phyloP scores from a whole-genome alignment of 1,284 basidiomycete species.

The Trametes polyzona region DNA sequence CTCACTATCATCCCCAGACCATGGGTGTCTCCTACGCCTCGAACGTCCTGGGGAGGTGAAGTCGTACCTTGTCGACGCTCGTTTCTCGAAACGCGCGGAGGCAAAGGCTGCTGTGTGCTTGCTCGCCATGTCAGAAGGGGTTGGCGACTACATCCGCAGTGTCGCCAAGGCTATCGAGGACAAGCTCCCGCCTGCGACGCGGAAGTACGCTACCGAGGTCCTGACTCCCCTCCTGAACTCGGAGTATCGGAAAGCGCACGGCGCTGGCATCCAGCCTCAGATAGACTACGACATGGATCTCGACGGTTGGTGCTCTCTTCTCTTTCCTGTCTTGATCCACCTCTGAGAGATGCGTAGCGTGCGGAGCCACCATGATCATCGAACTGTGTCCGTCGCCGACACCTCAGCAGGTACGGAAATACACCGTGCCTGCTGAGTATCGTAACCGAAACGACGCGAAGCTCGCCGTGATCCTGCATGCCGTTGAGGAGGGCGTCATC shows the following conservation, averaged over 20 bases:
- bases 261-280: constrained; percentile 40
- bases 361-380: constrained; percentile 54
- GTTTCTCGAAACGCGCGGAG: constrained; percentile 59
- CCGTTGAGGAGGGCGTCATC: constrained; percentile 55
- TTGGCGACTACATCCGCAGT: constrained; percentile 56
- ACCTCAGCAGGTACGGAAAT: constrained; percentile 43
- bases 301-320: constrained; percentile 45
- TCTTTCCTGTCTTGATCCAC: too few species aligned
- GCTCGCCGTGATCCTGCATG: constrained; percentile 52
- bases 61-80: constrained; percentile 61
- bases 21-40: constrained; percentile 64
- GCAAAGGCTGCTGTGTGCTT: constrained; percentile 67
- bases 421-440: constrained; percentile 52
- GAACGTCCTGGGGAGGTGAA: constrained; percentile 51
- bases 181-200: constrained; percentile 47
- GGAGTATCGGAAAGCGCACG: constrained; percentile 48
- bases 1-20: constrained; percentile 43
- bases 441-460: constrained; percentile 62
- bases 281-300: constrained; percentile 47
- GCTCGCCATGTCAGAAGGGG: constrained; percentile 61
- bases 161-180: constrained; percentile 46
- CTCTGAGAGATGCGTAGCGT: constrained; percentile 43
- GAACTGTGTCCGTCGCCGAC: constrained; percentile 41
- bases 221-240: constrained; percentile 47
- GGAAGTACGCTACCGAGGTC: constrained; percentile 45